Evolutionary conservation across 768 basidiomycete species (phyloP), one percentile per base, ranked within the genome.

Genomic region (Termitomyces sp.): DNA sequence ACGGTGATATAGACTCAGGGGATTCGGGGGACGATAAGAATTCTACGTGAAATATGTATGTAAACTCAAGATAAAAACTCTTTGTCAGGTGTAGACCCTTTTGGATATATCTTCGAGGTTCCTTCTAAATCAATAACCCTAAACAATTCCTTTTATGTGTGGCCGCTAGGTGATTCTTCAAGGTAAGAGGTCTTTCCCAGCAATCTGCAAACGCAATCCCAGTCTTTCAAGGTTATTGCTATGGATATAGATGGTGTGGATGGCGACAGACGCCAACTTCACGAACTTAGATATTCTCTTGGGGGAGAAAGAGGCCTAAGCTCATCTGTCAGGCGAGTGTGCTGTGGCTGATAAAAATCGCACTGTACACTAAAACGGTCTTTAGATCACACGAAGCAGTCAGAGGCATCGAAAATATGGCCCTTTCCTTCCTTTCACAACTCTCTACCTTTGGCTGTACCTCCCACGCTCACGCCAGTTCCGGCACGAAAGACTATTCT

Each of bases 381-480:
- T 32, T 14, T 16, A 54, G 53, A 22, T 54, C 53, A 54, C 42
- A 16, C 5, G 62, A 62, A 49, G 67, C 68, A 16, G 56, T 69
- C 20, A 43, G 62, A 16, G 57, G 65, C 12, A 72, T 77, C 18
- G 74, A 77, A 62, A 67, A 70, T 20, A 68, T 76, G 64, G 67
- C 73, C 0, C 48, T 72, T 18, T 69, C 68, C 12, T 74, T 76
- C 49, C 65, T 78, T 46, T 70, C 59, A 18, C 75, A 77, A 54
- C 64, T 77, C 4, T 67, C 69, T 9, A 62, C 64, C 26, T 65
- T 60, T 20, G 64, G 65, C 32, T 56, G 60, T 46, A 39, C 46
- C 48, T 58, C 56, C 29, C 55, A 42, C 57, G 29, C 46, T 56
- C 46, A 43, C 24, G 44, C 44, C 36, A 43, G 12, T 16, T 55